Conservation (phyloP, 1,284 basidiomycete genomes). For the Sporisorium scitamineum region DNA sequence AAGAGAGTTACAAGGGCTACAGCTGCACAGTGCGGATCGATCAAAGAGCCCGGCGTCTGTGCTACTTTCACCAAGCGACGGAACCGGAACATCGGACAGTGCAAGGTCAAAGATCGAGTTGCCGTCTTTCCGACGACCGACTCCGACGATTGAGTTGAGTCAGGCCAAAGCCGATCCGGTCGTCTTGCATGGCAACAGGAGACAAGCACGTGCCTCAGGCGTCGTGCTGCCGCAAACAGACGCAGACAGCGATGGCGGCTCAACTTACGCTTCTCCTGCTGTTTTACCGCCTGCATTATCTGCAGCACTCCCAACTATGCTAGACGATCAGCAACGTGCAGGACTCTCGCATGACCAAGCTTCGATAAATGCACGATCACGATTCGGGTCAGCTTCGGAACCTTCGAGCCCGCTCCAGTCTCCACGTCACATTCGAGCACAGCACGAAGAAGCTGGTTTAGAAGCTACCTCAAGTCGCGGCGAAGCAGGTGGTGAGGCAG, state of each 20-base stretch:
- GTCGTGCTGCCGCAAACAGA: neutral
- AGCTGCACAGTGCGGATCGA: constrained; percentile 9
- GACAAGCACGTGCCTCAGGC: constrained; percentile 34
- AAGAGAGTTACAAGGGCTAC: neutral
- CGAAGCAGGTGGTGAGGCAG: neutral
- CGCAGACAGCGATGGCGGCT: constrained; percentile 4
- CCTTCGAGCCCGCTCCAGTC: constrained; percentile 22
- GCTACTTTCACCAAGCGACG: constrained; percentile 15
- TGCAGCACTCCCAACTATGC: neutral
- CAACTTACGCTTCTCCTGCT: constrained; percentile 1
- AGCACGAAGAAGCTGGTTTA: neutral
- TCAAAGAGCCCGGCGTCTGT: neutral
- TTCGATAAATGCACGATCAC: neutral
- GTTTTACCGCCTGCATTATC: constrained; percentile 6
- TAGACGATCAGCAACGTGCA: neutral
- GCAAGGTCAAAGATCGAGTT: constrained; percentile 21
- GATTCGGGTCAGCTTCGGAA: constrained; percentile 18
- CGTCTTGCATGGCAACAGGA: constrained; percentile 45
- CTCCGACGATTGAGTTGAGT: constrained; percentile 43
- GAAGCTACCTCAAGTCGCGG: neutral
- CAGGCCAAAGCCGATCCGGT: constrained; percentile 34
- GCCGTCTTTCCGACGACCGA: constrained; percentile 20
- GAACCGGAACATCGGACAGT: neutral
- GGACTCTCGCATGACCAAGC: neutral
- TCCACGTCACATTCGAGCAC: constrained; percentile 1